phyloP scores from a whole-genome alignment of 441 rosid genomes.

The Breynia disticha region DNA sequence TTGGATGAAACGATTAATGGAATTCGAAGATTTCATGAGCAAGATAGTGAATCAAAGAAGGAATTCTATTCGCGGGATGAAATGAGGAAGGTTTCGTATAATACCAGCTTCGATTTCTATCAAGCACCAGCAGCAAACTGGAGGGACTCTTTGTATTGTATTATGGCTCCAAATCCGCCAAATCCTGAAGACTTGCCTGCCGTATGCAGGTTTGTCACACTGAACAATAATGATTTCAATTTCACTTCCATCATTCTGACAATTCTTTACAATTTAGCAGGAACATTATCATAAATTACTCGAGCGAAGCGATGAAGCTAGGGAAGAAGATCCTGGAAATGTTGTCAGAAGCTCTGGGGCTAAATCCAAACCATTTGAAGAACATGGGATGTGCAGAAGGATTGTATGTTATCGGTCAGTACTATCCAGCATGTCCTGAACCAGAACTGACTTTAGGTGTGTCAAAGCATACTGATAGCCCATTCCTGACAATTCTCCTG shows the following conservation, averaged over 20 bases:
- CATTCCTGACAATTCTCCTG: conserved; percentile 37
- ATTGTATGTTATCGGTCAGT: conserved; percentile 19
- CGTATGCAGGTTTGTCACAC: conserved; percentile 20
- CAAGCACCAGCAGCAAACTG: conserved; percentile 18
- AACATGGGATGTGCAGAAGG: conserved; percentile 23
- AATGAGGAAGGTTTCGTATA: conserved; percentile 17
- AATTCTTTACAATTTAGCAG: background rate
- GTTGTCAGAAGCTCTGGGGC: conserved; percentile 23
- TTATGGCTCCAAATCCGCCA: conserved; percentile 20
- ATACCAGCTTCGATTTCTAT: conserved; percentile 27
- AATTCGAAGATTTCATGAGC: conserved; percentile 33
- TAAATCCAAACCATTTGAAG: conserved; percentile 12
- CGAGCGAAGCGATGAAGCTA: conserved; percentile 8
- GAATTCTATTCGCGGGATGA: conserved; percentile 29
- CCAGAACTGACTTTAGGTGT: conserved; percentile 31
- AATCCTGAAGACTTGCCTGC: conserved; percentile 21
- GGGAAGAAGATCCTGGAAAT: conserved; percentile 10
- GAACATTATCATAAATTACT: conserved; percentile 9
- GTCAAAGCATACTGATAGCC: conserved; percentile 22
- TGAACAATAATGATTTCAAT: too few species aligned
- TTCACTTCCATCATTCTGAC: background rate
- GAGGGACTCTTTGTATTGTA: conserved; percentile 26
- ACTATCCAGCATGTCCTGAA: conserved; percentile 35
- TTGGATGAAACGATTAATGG: conserved; percentile 32
- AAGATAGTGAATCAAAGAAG: conserved; percentile 23